Conservation (phyloP, 2,329 filamentous ascomycete species). For the Pseudonectria buxi region DNA sequence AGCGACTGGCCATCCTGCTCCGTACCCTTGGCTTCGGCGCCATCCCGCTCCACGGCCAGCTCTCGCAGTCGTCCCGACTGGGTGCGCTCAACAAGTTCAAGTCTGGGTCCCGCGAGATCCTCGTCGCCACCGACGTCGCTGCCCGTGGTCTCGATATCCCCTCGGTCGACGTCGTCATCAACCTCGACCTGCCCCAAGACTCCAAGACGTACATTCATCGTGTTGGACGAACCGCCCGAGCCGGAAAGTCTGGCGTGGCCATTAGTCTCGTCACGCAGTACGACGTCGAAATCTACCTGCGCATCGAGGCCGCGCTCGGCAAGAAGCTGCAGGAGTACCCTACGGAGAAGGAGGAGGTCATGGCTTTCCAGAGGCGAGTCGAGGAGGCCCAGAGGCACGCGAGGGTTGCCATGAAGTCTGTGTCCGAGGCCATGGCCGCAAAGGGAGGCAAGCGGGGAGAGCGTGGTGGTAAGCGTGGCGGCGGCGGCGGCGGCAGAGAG, state of each 20-base stretch:
- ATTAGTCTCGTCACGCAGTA: constrained; percentile 82
- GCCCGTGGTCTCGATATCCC: constrained; percentile 89
- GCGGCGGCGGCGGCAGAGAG: constrained; percentile 52
- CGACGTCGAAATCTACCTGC: constrained; percentile 70
- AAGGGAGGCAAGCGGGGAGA: constrained; percentile 34
- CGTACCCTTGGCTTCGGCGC: constrained; percentile 81
- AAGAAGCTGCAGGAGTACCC: constrained; percentile 67
- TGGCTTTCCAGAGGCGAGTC: constrained; percentile 71
- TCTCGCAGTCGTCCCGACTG: constrained; percentile 79
- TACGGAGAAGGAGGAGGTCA: constrained; percentile 73
- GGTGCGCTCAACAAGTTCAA: constrained; percentile 90
- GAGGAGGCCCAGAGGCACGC: constrained; percentile 79
- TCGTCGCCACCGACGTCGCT: constrained; percentile 91
- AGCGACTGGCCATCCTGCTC: constrained; percentile 76
- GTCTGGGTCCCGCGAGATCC: constrained; percentile 69
- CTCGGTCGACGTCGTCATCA: constrained; percentile 80
- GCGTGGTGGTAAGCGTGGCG: constrained; percentile 35
- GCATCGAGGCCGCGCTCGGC: constrained; percentile 77
- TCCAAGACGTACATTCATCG: constrained; percentile 88
- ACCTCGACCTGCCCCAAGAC: constrained; percentile 77
- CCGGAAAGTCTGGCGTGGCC: constrained; percentile 76
- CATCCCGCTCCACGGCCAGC: constrained; percentile 86
- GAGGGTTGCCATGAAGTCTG: constrained; percentile 71
- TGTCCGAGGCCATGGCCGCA: constrained; percentile 61
- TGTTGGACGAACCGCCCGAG: constrained; percentile 80